Percentiles rank a stretch among this genome's conserved stretches.
Conservation (phyloP, 208 protist species). For the Crithidia acanthocephali region DNA sequence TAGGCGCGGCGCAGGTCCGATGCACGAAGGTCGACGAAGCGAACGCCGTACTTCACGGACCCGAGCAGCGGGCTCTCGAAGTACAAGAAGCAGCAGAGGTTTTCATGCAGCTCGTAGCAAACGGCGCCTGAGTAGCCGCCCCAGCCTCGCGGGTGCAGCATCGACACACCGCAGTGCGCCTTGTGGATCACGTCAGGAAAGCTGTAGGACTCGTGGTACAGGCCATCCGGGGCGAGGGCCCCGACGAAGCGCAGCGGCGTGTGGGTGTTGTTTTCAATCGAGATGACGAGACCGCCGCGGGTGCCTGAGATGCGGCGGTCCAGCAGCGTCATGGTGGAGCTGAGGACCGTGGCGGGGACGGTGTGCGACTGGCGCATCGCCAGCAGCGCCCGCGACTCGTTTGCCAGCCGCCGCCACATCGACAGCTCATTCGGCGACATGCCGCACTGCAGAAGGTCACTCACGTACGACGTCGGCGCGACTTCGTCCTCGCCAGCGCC, state of each 20-base stretch:
- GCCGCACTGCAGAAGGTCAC: conserved; percentile 32
- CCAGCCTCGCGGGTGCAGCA: conserved; percentile 69
- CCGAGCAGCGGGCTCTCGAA: conserved; percentile 75
- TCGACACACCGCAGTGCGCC: conserved; percentile 51
- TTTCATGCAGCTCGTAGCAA: conserved; percentile 66
- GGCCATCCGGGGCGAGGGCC: conserved; percentile 42
- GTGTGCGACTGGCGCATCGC: conserved; percentile 58
- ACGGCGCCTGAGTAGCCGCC: conserved; percentile 66
- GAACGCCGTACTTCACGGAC: conserved; percentile 63
- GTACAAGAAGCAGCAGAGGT: conserved; percentile 66
- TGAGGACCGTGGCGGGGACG: conserved; percentile 45
- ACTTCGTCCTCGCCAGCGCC: background rate
- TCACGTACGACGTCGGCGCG: background rate
- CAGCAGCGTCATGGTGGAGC: conserved; percentile 60
- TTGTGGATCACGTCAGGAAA: conserved; percentile 62
- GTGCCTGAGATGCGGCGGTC: conserved; percentile 37
- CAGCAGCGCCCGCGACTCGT: conserved; percentile 63
- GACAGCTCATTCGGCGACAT: conserved; percentile 48
- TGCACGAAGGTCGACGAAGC: conserved; percentile 49
- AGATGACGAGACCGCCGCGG: conserved; percentile 51
- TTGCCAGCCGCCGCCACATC: conserved; percentile 58
- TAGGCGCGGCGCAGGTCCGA: conserved; percentile 43
- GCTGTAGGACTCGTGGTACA: conserved; percentile 45
- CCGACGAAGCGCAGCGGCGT: conserved; percentile 53
- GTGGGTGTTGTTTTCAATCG: conserved; percentile 66